phyloP scores from a whole-genome alignment of 2,329 filamentous ascomycete species.

The Diplodia mutila region DNA sequence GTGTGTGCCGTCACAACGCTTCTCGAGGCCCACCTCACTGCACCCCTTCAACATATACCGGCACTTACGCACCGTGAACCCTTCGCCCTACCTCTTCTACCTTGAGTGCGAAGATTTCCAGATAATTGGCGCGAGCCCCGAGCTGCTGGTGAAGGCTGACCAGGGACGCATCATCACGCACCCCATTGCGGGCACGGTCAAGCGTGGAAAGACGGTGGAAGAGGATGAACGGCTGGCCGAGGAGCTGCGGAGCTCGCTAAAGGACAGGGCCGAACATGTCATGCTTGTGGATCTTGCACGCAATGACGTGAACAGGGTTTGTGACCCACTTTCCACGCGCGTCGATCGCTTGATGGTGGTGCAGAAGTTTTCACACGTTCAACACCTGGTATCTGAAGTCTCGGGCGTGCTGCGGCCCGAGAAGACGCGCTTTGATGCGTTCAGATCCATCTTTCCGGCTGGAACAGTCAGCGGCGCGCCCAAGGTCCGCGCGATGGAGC shows the following conservation, averaged over 20 bases:
- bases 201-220: constrained; percentile 76
- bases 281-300: constrained; percentile 97
- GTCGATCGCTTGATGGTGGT: constrained; percentile 86
- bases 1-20: constrained; percentile 91
- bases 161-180: constrained; percentile 88
- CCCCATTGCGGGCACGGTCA: constrained; percentile 94
- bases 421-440: constrained; percentile 92
- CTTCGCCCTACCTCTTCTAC: constrained; percentile 96
- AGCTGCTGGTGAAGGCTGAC: constrained; percentile 91
- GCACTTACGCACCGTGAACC: constrained; percentile 94
- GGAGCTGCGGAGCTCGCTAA: constrained; percentile 77
- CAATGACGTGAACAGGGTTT: constrained; percentile 96
- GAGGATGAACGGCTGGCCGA: constrained; percentile 81
- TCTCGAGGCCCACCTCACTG: constrained; percentile 83
- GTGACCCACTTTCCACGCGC: constrained; percentile 83
- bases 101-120: constrained; percentile 90
- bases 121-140: constrained; percentile 91
- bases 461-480: constrained; percentile 94
- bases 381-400: constrained; percentile 95
- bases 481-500: constrained; percentile 95
- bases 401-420: constrained; percentile 82
- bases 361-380: constrained; percentile 81
- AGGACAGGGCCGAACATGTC: constrained; percentile 72
- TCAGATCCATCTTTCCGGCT: constrained; percentile 94
- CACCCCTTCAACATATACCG: constrained; percentile 99